A percentile compares a stretch with the other conserved stretches of the same genome.
Conservation (phyloP, 2,329 filamentous ascomycete species). For the Phialophora tarda region DNA sequence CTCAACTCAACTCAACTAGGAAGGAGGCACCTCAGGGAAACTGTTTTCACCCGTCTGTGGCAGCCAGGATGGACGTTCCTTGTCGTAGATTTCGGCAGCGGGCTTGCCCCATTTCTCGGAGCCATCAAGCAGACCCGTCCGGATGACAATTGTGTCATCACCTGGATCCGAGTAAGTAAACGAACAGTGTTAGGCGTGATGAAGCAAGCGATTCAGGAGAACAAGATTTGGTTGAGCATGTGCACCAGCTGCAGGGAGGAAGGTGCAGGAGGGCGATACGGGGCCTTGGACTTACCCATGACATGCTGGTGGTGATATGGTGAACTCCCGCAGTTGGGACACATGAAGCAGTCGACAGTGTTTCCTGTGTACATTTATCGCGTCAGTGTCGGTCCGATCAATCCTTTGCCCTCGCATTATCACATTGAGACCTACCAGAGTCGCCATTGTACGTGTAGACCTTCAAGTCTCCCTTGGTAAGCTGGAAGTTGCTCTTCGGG, state of each 20-base stretch:
- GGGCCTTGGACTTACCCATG: conserved; percentile 45
- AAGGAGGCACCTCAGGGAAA: conserved; percentile 30
- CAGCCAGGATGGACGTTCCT: conserved; percentile 59
- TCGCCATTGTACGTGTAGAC: conserved; percentile 63
- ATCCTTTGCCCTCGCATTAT: neutral
- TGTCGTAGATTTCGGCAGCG: conserved; percentile 61
- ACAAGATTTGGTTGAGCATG: neutral
- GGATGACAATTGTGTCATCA: conserved; percentile 58
- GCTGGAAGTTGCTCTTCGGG: conserved; percentile 55
- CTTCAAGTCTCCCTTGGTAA: conserved; percentile 59
- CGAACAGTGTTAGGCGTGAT: neutral
- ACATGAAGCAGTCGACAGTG: conserved; percentile 63
- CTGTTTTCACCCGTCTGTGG: conserved; percentile 43
- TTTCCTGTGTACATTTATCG: conserved; percentile 50
- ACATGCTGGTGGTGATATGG: conserved; percentile 63
- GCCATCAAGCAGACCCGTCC: conserved; percentile 58
- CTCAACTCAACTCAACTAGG: conserved; percentile 15
- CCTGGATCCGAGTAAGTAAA: conserved; percentile 15
- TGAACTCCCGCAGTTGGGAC: conserved; percentile 61
- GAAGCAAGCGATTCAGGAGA: neutral
- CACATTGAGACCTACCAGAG: conserved; percentile 48
- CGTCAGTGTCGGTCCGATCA: neutral
- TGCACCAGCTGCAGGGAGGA: neutral
- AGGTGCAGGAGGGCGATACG: neutral
- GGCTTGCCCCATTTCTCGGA: conserved; percentile 55